Evolutionary conservation across 345 rosid genomes (phyloP).

Genomic region (Acer negundo): DNA sequence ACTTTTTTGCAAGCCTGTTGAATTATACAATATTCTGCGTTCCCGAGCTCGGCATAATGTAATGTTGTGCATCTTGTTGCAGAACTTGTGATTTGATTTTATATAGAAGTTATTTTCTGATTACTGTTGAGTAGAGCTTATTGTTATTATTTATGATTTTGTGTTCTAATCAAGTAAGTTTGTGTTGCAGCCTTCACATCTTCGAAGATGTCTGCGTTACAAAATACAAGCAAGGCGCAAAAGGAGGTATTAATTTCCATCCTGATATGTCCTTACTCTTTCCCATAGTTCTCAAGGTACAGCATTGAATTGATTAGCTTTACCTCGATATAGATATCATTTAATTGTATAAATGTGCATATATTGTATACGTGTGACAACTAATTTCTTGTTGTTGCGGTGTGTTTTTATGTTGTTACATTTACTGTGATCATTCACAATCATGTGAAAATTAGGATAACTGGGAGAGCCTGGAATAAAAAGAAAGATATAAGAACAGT

Average conservation of each 20-base stretch:
- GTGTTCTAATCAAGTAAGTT: conserved; percentile 16
- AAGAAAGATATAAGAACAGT: background rate
- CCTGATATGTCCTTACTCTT: background rate
- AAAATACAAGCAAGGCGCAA: conserved; percentile 53
- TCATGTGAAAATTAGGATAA: background rate
- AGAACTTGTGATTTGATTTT: background rate
- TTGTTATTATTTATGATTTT: background rate
- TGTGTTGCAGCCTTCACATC: conserved; percentile 67
- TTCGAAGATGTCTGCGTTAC: conserved; percentile 71
- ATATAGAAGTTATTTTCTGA: background rate
- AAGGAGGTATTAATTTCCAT: conserved; percentile 48
- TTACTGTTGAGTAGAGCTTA: background rate
- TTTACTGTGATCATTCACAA: background rate
- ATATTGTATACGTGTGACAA: background rate
- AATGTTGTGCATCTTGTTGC: conserved; percentile 21
- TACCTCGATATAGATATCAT: background rate
- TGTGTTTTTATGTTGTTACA: background rate
- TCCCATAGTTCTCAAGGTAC: background rate
- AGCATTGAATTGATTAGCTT: background rate
- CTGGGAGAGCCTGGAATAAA: background rate
- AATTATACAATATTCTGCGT: conserved; percentile 70
- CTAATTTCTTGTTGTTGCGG: conserved; percentile 7
- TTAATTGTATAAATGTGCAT: background rate
- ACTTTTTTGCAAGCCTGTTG: conserved; percentile 82
- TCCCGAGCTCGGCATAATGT: conserved; percentile 65